Evolutionary conservation across 2,329 filamentous ascomycete genomes (phyloP).

Genomic region (Elsinoe fawcettii): DNA sequence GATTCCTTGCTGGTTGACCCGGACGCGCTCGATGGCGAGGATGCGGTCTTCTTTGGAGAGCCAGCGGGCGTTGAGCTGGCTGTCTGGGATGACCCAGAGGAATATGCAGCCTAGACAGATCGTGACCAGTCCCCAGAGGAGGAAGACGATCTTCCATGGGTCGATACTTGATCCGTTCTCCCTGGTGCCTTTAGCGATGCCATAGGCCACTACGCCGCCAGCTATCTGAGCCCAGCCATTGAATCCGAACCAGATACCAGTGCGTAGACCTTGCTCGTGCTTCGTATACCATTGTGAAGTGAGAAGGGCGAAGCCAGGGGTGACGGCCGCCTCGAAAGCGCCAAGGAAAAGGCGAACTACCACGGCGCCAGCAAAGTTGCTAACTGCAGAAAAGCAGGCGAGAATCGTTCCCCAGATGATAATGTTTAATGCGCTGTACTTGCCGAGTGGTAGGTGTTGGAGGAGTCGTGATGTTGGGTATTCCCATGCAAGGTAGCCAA

Average conservation of each 20-base stretch:
- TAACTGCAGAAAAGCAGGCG: slow-evolving; percentile 54
- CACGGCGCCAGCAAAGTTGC: slow-evolving; percentile 53
- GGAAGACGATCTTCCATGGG: slow-evolving; percentile 56
- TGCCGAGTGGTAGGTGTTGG: slow-evolving; percentile 56
- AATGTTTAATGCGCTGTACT: slow-evolving; percentile 58
- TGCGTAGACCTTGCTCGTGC: slow-evolving; percentile 56
- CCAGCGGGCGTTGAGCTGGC: slow-evolving; percentile 53
- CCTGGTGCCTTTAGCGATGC: slow-evolving; percentile 50
- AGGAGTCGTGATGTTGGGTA: slow-evolving; percentile 59
- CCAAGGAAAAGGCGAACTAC: slow-evolving; percentile 62
- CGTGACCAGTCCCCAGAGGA: slow-evolving; percentile 39
- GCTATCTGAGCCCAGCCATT: slow-evolving; percentile 58
- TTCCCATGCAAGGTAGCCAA: slow-evolving; percentile 53
- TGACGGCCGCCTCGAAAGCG: slow-evolving; percentile 60
- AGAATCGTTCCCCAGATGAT: slow-evolving; percentile 56
- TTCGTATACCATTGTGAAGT: slow-evolving; percentile 68
- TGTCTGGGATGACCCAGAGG: slow-evolving; percentile 47
- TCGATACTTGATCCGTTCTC: slow-evolving; percentile 51
- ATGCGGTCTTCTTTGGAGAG: slow-evolving; percentile 59
- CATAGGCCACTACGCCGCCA: slow-evolving; percentile 56
- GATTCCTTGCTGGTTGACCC: slow-evolving; percentile 67
- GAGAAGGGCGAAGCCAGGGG: slow-evolving; percentile 60
- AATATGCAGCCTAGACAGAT: slow-evolving; percentile 36
- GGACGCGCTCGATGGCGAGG: slow-evolving; percentile 62
- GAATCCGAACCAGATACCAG: slow-evolving; percentile 62